These are phyloP conservation scores for Boletus rex-veris DNA, from an alignment of 768 basidiomycete genomes.

Conservation along the genomic window DNA sequence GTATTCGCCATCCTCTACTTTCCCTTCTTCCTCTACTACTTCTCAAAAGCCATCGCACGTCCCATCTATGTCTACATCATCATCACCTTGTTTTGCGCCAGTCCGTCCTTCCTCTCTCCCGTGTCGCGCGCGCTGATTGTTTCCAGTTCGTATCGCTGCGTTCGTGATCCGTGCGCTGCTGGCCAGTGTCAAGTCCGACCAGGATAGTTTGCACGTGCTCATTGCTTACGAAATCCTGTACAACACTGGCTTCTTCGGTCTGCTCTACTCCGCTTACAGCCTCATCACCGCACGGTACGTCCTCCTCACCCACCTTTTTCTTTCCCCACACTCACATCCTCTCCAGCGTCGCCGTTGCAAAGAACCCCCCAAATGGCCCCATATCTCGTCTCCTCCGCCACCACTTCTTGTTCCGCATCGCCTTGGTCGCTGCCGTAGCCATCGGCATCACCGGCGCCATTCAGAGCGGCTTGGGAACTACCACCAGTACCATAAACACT, in stretches of 20 bases:
- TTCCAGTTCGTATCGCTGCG: conserved; percentile 14
- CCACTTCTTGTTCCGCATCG: conserved; percentile 24
- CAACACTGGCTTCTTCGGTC: conserved; percentile 34
- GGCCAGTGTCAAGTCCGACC: conserved; percentile 16
- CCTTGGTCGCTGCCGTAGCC: conserved; percentile 23
- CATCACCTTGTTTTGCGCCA: conserved; percentile 24
- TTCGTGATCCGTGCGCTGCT: conserved; percentile 19
- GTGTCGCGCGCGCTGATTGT: not conserved
- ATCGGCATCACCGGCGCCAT: conserved; percentile 30
- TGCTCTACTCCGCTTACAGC: conserved; percentile 29
- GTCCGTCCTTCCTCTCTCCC: conserved; percentile 8
- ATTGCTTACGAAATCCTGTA: conserved; percentile 33
- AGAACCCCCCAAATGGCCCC: conserved; percentile 15
- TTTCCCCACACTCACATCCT: not conserved
- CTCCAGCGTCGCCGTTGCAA: conserved; percentile 11
- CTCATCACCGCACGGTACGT: conserved; percentile 32
- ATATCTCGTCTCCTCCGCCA: conserved; percentile 16
- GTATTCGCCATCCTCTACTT: conserved; percentile 27
- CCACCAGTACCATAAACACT: conserved; percentile 2
- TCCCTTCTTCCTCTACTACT: conserved; percentile 14
- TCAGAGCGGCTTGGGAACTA: conserved; percentile 1
- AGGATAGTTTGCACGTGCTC: conserved; percentile 18
- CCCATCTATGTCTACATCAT: conserved; percentile 22
- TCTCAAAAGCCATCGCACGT: conserved; percentile 11
- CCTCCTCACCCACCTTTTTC: not conserved